phyloP scores from a whole-genome alignment of 805 yeast species.

The Ogataea thermomethanolica region DNA sequence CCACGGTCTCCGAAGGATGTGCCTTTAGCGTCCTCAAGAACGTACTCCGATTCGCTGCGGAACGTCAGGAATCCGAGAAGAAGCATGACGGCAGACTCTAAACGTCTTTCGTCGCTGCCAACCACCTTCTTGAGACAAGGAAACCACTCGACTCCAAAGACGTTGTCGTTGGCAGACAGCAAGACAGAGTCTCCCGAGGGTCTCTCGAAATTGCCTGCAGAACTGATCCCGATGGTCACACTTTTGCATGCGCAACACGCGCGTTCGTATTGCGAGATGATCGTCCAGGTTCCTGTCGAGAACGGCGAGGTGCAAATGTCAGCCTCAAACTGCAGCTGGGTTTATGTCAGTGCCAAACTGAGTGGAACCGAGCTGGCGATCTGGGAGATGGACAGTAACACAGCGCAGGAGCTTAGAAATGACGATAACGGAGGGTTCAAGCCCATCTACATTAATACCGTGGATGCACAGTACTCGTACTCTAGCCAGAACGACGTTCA shows the following conservation, averaged over 20 bases:
- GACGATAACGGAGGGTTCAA: constrained; percentile 39
- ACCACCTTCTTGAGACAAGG: constrained; percentile 31
- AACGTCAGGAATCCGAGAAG: constrained; percentile 5
- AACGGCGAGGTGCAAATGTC: constrained; percentile 6
- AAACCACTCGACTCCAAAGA: constrained; percentile 13
- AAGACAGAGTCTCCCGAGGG: constrained; percentile 16
- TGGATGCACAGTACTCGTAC: constrained; percentile 38
- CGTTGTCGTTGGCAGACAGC: constrained; percentile 18
- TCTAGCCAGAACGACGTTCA: constrained; percentile 1
- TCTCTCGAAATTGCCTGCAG: constrained; percentile 46
- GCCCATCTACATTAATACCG: constrained; percentile 51
- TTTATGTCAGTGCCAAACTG: constrained; percentile 27
- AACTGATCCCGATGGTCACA: constrained; percentile 68
- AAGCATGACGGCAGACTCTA: constrained; percentile 14
- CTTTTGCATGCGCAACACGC: constrained; percentile 67
- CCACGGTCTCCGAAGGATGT: background rate
- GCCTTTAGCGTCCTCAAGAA: constrained; percentile 1
- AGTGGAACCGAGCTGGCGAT: constrained; percentile 55
- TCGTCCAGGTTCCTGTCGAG: constrained; percentile 25
- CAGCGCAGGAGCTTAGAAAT: constrained; percentile 25
- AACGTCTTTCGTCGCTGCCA: constrained; percentile 30
- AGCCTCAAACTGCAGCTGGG: constrained; percentile 19
- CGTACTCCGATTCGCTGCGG: constrained; percentile 5
- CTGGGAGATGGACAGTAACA: constrained; percentile 39
- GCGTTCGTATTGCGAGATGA: constrained; percentile 51